These are phyloP conservation scores for Yamadazyma songkhlaensis DNA, from an alignment of 1,139 yeast genomes.

Conservation along the genomic window DNA sequence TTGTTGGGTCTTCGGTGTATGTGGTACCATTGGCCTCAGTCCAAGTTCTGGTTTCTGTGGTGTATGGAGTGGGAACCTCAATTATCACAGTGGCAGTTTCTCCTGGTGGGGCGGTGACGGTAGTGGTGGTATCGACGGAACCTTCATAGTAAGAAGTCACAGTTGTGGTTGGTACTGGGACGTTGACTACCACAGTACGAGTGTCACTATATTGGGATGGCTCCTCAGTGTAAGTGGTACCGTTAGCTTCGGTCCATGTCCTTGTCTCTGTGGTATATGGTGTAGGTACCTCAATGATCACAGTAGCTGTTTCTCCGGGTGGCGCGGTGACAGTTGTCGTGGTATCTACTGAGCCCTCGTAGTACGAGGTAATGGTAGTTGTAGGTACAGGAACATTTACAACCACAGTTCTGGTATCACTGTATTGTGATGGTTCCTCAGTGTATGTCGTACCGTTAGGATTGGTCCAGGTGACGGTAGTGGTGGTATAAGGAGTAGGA, in stretches of 20 bases:
- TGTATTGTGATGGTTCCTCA: conserved; percentile 6
- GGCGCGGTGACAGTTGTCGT: conserved; percentile 8
- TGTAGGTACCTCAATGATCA: conserved; percentile 13
- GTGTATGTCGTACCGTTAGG: too few species aligned
- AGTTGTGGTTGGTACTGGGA: conserved; percentile 14
- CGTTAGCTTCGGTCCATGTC: conserved; percentile 2
- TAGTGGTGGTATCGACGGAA: conserved; percentile 2
- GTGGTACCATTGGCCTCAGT: too few species aligned
- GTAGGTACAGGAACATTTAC: conserved; percentile 13
- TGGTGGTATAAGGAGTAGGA: too few species aligned
- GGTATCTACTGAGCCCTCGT: conserved; percentile 8
- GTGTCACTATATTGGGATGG: conserved; percentile 6
- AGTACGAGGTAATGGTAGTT: conserved; percentile 5
- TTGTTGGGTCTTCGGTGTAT: too few species aligned
- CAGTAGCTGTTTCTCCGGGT: conserved; percentile 13
- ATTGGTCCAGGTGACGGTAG: too few species aligned
- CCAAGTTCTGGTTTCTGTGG: too few species aligned
- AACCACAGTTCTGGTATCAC: conserved; percentile 12
- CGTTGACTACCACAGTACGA: conserved; percentile 7
- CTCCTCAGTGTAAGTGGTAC: conserved; percentile 6
- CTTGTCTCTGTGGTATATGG: conserved; percentile 7
- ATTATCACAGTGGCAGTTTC: too few species aligned
- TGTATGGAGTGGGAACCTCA: too few species aligned
- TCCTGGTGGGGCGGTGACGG: conserved; percentile 4
- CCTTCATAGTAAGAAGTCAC: conserved; percentile 7